Conservation (phyloP, 2,329 filamentous ascomycete genomes). For the Trichoderma koningiopsis region DNA sequence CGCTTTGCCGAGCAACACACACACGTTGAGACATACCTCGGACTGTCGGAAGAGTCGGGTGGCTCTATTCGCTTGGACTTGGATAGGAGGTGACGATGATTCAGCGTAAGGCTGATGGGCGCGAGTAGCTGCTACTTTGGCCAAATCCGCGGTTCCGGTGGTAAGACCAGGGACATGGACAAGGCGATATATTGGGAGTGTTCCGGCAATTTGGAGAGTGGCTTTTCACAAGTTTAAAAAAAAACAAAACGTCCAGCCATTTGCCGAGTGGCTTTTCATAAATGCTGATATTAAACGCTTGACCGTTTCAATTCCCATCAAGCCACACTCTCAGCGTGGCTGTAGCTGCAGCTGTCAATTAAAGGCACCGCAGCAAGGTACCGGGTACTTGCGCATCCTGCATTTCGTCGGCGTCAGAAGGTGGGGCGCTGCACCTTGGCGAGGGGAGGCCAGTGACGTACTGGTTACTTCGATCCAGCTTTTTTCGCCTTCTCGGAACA, state of each 20-base stretch:
- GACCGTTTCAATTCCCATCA: not conserved
- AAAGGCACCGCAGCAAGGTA: not conserved
- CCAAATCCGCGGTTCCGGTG: not conserved
- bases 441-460: slow-evolving; percentile 13
- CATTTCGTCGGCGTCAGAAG: not conserved
- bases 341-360: not conserved
- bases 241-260: not conserved
- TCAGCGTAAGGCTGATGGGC: not conserved
- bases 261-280: too few species aligned
- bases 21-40: not conserved
- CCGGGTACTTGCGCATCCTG: not conserved
- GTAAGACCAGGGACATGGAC: not conserved
- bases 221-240: not conserved
- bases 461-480: not conserved
- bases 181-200: not conserved
- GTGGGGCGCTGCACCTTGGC: not conserved
- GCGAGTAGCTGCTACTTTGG: not conserved
- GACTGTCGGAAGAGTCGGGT: slow-evolving; percentile 19
- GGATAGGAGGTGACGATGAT: not conserved
- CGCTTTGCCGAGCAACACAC: slow-evolving; percentile 1
- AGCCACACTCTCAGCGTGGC: not conserved
- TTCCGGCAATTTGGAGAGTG: not conserved
- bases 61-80: not conserved
- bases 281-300: too few species aligned
- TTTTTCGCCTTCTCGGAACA: not conserved